Evolutionary conservation across 2,329 filamentous ascomycete species (phyloP).

Genomic region (Tolypocladium pustulatum): DNA sequence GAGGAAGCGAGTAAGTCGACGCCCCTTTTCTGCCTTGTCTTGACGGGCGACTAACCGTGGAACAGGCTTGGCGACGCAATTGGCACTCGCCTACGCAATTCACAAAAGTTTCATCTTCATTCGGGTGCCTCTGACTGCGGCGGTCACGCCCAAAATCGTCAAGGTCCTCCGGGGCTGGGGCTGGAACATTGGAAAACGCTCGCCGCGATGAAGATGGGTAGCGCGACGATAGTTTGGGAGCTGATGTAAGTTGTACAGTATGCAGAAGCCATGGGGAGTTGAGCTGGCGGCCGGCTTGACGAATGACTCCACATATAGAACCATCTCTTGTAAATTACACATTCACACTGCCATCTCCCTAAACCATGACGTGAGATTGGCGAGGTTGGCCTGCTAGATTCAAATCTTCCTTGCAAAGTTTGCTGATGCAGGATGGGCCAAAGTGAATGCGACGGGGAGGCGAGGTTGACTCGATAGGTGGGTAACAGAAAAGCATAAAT

Average conservation of each 20-base stretch:
- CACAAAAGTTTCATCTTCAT: constrained; percentile 98
- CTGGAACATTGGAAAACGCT: constrained; percentile 82
- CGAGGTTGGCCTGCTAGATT: background rate
- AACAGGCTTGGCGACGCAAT: constrained; percentile 61
- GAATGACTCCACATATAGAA: background rate
- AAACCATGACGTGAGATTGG: background rate
- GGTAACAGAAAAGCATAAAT: background rate
- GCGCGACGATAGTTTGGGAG: background rate
- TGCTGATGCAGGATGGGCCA: background rate
- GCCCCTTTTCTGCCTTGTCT: background rate
- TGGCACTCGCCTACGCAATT: constrained; percentile 89
- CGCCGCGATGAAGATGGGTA: constrained; percentile 6
- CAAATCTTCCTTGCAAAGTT: background rate
- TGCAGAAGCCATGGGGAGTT: background rate
- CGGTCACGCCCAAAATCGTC: constrained; percentile 88
- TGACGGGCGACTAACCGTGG: constrained; percentile 11
- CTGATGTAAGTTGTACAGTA: constrained; percentile 1
- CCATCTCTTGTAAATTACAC: background rate
- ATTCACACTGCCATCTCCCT: background rate
- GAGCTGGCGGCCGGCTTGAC: background rate
- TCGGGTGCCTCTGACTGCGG: constrained; percentile 84
- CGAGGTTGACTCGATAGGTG: background rate
- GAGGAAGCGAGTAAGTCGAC: constrained; percentile 62
- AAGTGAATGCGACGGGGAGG: background rate
- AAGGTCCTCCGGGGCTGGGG: constrained; percentile 80